Conservation (phyloP, 192 early-diverging fungal species). For the Coemansia reversa region DNA sequence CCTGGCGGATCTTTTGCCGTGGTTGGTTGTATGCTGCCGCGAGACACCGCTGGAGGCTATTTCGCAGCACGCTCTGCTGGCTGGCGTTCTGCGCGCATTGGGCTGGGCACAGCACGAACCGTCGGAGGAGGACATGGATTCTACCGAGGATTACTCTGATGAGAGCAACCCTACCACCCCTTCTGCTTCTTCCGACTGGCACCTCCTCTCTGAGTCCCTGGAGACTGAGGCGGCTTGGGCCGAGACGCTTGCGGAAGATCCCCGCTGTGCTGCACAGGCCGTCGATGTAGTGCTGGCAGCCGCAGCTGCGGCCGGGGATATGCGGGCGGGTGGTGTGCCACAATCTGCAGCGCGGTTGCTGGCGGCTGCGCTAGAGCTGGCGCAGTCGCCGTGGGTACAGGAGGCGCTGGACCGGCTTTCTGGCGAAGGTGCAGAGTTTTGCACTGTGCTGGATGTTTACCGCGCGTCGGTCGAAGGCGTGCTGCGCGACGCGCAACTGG, state of each 20-base stretch:
- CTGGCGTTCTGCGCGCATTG: constrained; percentile 29
- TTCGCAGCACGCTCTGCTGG: constrained; percentile 22
- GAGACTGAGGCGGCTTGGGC: constrained; percentile 25
- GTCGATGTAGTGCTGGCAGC: constrained; percentile 43
- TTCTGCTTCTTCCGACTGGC: neutral
- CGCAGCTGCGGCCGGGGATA: constrained; percentile 25
- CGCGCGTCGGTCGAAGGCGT: constrained; percentile 34
- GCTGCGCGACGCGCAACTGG: constrained; percentile 18
- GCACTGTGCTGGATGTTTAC: constrained; percentile 42
- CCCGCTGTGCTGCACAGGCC: constrained; percentile 21
- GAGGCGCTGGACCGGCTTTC: constrained; percentile 13
- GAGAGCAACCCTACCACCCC: neutral
- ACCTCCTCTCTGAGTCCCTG: constrained; percentile 19
- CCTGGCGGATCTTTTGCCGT: constrained; percentile 28
- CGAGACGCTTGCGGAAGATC: constrained; percentile 16
- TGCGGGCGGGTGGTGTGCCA: constrained; percentile 17
- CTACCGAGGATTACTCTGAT: neutral
- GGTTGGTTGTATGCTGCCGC: constrained; percentile 29
- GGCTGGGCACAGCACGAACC: constrained; percentile 9
- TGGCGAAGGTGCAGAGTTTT: constrained; percentile 6
- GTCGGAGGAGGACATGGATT: neutral
- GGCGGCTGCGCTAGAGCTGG: constrained; percentile 23
- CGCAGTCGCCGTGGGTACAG: constrained; percentile 34
- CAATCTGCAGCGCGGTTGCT: constrained; percentile 21
- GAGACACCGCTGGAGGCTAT: constrained; percentile 8